These are phyloP conservation scores for Kuraishia cidri DNA, from an alignment of 805 yeast species.

Conservation along the genomic window DNA sequence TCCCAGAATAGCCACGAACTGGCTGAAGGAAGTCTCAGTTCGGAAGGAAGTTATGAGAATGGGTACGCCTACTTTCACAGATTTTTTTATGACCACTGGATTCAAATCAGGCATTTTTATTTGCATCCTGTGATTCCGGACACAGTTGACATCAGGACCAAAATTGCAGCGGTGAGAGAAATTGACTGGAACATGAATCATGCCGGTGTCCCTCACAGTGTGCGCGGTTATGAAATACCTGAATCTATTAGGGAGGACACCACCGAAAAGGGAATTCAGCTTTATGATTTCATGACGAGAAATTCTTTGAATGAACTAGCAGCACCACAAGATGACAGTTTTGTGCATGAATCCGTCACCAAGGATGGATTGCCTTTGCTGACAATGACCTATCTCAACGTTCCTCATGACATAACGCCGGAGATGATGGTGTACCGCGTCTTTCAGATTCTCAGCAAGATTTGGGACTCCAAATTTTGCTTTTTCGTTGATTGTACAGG, in stretches of 20 bases:
- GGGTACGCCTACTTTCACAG: slow-evolving; percentile 25
- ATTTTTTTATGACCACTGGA: slow-evolving; percentile 41
- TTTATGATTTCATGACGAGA: slow-evolving; percentile 69
- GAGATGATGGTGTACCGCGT: slow-evolving; percentile 50
- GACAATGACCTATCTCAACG: slow-evolving; percentile 37
- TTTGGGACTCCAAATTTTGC: slow-evolving; percentile 63
- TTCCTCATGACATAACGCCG: slow-evolving; percentile 26
- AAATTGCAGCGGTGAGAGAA: neutral
- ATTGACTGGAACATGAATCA: neutral
- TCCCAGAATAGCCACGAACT: slow-evolving; percentile 4
- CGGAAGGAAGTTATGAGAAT: neutral
- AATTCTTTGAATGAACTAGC: slow-evolving; percentile 47
- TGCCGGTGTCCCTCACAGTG: neutral
- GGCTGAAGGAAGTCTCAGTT: neutral
- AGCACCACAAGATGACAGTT: slow-evolving; percentile 27
- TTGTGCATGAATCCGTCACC: slow-evolving; percentile 57
- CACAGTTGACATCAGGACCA: neutral
- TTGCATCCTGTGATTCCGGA: neutral
- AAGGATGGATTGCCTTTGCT: slow-evolving; percentile 68
- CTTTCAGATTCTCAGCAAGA: slow-evolving; percentile 56
- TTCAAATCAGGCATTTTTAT: slow-evolving; percentile 5
- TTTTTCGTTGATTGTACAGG: slow-evolving; percentile 65
- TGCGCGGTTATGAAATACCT: slow-evolving; percentile 35
- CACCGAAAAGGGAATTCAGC: slow-evolving; percentile 35
- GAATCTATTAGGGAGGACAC: slow-evolving; percentile 38